A percentile compares a stretch with the other conserved stretches of the same genome.
Evolutionary conservation across 2,329 filamentous ascomycete genomes (phyloP).

Genomic region (Domatiomyces globalis): DNA sequence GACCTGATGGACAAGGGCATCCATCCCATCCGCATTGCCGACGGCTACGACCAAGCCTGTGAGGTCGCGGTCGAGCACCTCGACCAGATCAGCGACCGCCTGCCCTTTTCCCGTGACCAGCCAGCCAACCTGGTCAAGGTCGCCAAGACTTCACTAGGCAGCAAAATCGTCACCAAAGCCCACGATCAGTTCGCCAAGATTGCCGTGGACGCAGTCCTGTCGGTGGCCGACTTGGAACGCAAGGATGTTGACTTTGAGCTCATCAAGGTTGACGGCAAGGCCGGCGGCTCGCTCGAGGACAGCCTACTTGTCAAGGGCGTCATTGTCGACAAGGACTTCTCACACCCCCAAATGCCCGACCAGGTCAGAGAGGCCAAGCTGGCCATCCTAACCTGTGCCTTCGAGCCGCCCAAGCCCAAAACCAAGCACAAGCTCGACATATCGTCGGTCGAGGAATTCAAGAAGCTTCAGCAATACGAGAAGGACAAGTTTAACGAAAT

Average conservation of each 20-base stretch:
- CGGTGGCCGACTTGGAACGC: slow-evolving; percentile 85
- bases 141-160: slow-evolving; percentile 86
- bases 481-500: slow-evolving; percentile 94
- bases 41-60: slow-evolving; percentile 94
- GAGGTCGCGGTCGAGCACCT: slow-evolving; percentile 89
- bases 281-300: slow-evolving; percentile 85
- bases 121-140: slow-evolving; percentile 85
- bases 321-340: slow-evolving; percentile 99
- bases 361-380: slow-evolving; percentile 93
- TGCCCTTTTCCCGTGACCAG: slow-evolving; percentile 67
- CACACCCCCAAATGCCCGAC: slow-evolving; percentile 95
- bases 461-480: slow-evolving; percentile 92
- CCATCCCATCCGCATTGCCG: slow-evolving; percentile 94
- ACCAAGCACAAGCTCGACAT: slow-evolving; percentile 99
- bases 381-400: slow-evolving; percentile 92
- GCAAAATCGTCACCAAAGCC: slow-evolving; percentile 97
- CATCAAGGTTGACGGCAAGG: slow-evolving; percentile 98
- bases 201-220: slow-evolving; percentile 90
- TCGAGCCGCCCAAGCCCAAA: slow-evolving; percentile 98
- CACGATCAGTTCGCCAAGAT: slow-evolving; percentile 98
- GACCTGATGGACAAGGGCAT: slow-evolving; percentile 99
- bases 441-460: slow-evolving; percentile 92
- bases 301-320: slow-evolving; percentile 92
- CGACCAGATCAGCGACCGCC: slow-evolving; percentile 81
- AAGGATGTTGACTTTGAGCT: slow-evolving; percentile 98